These are phyloP conservation scores for Triticum turgidum DNA, from an alignment of 176 grass and related monocot species.

Conservation along the genomic window DNA sequence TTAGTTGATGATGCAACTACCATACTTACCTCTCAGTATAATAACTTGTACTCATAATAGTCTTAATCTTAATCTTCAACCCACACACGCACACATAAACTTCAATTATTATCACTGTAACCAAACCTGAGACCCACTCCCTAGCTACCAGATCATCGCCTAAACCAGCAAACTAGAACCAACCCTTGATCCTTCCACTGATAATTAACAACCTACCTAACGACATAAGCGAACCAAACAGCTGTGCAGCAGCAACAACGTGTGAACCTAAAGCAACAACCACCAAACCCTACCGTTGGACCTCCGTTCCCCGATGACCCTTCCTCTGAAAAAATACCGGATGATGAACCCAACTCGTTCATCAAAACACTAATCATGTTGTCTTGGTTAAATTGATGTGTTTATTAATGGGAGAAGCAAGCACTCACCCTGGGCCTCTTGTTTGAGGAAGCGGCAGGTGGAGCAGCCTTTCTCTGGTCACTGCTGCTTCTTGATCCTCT, in stretches of 20 bases:
- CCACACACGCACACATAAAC: not conserved
- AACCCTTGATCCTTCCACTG: not conserved
- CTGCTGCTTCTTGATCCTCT: too few relatives aligned
- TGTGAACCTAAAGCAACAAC: constrained; percentile 22
- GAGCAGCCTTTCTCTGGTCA: too few relatives aligned
- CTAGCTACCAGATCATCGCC: not conserved
- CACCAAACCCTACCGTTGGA: constrained; percentile 49
- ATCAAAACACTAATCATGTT: too few relatives aligned
- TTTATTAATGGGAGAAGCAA: too few relatives aligned
- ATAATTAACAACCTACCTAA: constrained; percentile 16
- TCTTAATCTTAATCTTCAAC: not conserved
- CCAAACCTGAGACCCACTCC: not conserved
- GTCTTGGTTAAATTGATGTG: too few relatives aligned
- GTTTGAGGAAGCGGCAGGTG: too few relatives aligned
- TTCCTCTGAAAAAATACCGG: constrained; percentile 76
- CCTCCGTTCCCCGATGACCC: not conserved
- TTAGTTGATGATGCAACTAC: not conserved
- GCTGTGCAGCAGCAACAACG: not conserved
- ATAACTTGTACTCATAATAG: not conserved
- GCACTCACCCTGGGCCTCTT: too few relatives aligned
- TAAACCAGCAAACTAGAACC: not conserved
- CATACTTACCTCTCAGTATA: not conserved
- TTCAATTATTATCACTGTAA: constrained; percentile 22
- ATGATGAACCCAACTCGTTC: not conserved
- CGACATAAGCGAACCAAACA: constrained; percentile 19